Evolutionary conservation across 208 protist species (phyloP).

Genomic region (Leishmania mexicana): DNA sequence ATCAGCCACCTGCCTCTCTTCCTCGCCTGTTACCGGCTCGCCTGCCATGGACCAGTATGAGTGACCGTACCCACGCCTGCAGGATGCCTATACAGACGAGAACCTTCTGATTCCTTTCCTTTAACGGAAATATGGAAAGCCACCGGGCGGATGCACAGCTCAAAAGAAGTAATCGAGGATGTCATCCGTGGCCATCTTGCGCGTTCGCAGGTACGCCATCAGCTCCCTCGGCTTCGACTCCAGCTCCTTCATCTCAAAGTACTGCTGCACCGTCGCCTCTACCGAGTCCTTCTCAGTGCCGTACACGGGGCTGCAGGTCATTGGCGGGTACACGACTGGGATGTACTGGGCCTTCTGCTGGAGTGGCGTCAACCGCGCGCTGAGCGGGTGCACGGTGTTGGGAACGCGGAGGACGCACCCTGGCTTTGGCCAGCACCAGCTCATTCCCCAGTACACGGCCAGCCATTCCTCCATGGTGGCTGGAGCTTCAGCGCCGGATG

Average conservation of each 20-base stretch:
- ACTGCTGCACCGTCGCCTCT: constrained; percentile 70
- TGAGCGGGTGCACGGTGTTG: constrained; percentile 30
- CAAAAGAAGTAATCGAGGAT: constrained; percentile 88
- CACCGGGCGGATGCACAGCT: neutral
- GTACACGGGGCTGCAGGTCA: constrained; percentile 54
- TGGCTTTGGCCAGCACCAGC: constrained; percentile 77
- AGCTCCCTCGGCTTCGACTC: constrained; percentile 44
- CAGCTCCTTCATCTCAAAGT: constrained; percentile 76
- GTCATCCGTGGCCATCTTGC: constrained; percentile 56
- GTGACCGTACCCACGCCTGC: neutral
- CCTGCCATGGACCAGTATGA: neutral
- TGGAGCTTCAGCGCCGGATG: constrained; percentile 2
- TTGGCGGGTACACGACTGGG: constrained; percentile 77
- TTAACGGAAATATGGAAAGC: no score
- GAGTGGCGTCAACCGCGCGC: constrained; percentile 13
- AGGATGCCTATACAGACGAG: neutral
- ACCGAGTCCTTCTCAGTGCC: constrained; percentile 61
- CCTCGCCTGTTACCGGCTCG: neutral
- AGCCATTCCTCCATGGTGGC: constrained; percentile 48
- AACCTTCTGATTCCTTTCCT: neutral
- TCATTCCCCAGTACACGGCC: constrained; percentile 63
- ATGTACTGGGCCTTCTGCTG: constrained; percentile 43
- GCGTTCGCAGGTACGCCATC: constrained; percentile 61
- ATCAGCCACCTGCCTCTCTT: neutral
- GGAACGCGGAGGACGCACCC: constrained; percentile 69